phyloP scores from a whole-genome alignment of 352 stramenopile species.

The Pythium periplocum region DNA sequence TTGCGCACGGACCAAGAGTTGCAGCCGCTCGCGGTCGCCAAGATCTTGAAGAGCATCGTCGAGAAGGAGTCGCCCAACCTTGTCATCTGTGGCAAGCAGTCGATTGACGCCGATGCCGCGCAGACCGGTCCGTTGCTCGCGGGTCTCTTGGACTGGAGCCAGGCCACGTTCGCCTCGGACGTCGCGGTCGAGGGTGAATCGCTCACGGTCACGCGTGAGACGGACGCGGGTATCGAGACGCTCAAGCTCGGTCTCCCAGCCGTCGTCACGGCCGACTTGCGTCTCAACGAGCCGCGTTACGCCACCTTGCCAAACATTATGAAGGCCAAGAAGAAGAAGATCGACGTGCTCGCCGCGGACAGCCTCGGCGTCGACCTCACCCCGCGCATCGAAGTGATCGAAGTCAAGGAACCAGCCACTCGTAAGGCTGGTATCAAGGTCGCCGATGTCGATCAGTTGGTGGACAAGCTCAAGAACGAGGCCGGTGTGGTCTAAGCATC shows the following conservation, averaged over 20 bases:
- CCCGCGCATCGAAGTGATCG: conserved; percentile 64
- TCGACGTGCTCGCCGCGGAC: conserved; percentile 71
- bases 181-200: conserved; percentile 61
- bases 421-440: conserved; percentile 96
- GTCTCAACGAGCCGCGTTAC: conserved; percentile 98
- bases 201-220: conserved; percentile 91
- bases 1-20: conserved; percentile 96
- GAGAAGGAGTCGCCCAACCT: conserved; percentile 91
- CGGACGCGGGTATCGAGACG: conserved; percentile 90
- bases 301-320: conserved; percentile 99
- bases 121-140: conserved; percentile 94
- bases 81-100: conserved; percentile 98
- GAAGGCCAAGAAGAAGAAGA: conserved; percentile 96
- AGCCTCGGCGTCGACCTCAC: conserved; percentile 69
- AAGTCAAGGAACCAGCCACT: conserved; percentile 90
- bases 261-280: conserved; percentile 97
- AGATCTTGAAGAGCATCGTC: conserved; percentile 94
- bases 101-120: conserved; percentile 81
- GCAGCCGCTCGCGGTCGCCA: conserved; percentile 96
- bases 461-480: conserved; percentile 97
- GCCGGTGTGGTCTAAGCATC: conserved; percentile 79
- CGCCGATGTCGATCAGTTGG: conserved; percentile 90
- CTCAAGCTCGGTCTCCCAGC: conserved; percentile 88
- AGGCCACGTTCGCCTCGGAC: conserved; percentile 97
- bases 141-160: conserved; percentile 94